Evolutionary conservation across 441 rosid species (phyloP).

Genomic region (Syzygium malaccense): DNA sequence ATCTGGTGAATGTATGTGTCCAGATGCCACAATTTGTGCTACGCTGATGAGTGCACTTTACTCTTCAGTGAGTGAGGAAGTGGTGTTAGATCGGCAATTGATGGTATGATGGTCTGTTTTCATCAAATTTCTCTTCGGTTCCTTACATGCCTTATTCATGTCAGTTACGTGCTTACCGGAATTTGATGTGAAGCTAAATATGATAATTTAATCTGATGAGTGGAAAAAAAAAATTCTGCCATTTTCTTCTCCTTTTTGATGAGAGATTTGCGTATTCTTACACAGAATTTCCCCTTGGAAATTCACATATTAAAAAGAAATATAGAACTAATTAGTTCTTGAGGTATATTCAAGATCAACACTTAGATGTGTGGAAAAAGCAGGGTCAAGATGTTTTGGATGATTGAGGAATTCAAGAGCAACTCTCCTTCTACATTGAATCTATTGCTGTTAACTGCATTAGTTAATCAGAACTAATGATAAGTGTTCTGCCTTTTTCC

Average conservation of each 20-base stretch:
- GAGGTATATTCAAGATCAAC: neutral
- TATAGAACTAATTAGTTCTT: neutral
- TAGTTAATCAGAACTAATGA: neutral
- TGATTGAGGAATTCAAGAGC: neutral
- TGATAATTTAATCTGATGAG: neutral
- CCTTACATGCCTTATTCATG: neutral
- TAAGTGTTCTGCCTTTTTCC: neutral
- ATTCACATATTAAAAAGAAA: neutral
- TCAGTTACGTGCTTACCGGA: neutral
- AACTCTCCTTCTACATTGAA: neutral
- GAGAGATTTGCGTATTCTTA: neutral
- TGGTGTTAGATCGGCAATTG: slow-evolving; percentile 70
- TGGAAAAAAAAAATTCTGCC: neutral
- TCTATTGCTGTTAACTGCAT: neutral
- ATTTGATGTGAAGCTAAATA: neutral
- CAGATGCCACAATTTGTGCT: slow-evolving; percentile 85
- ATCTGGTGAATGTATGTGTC: slow-evolving; percentile 90
- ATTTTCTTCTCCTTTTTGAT: neutral
- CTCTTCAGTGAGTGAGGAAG: slow-evolving; percentile 81
- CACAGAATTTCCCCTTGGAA: neutral
- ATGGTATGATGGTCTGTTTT: slow-evolving; percentile 40
- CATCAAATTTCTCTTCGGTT: neutral
- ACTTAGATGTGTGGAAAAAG: neutral
- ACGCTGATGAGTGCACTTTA: slow-evolving; percentile 88
- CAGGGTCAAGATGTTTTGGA: neutral